A percentile compares a stretch with the other conserved stretches of the same genome.
phyloP scores from a whole-genome alignment of 2,329 filamentous ascomycete species.

The Aspergillus pseudonomiae region DNA sequence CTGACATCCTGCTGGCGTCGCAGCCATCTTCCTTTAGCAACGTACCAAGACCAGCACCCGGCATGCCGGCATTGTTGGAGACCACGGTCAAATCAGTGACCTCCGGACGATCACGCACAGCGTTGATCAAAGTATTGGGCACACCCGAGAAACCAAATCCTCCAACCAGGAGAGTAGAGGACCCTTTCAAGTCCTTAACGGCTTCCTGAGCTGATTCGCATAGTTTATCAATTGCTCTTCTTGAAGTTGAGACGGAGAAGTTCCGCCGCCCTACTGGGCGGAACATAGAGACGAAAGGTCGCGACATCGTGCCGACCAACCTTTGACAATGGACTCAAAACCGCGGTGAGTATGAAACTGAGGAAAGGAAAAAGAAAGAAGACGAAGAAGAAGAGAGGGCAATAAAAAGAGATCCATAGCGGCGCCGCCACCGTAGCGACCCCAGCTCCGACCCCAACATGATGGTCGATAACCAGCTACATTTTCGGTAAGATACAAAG shows the following conservation, averaged over 20 bases:
- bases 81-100: slow-evolving; percentile 70
- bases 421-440: not conserved
- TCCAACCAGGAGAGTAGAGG: slow-evolving; percentile 71
- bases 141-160: slow-evolving; percentile 77
- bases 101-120: slow-evolving; percentile 63
- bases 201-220: slow-evolving; percentile 70
- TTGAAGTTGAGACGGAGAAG: slow-evolving; percentile 67
- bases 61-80: slow-evolving; percentile 79
- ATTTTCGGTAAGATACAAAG: slow-evolving; percentile 27
- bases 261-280: slow-evolving; percentile 50
- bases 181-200: slow-evolving; percentile 71
- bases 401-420: slow-evolving; percentile 14
- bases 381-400: slow-evolving; percentile 15
- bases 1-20: not conserved
- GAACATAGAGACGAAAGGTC: slow-evolving; percentile 33
- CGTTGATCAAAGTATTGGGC: slow-evolving; percentile 56
- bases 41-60: slow-evolving; percentile 70
- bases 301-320: slow-evolving; percentile 29
- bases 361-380: slow-evolving; percentile 9
- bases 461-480: slow-evolving; percentile 13
- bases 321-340: slow-evolving; percentile 15
- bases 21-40: not conserved
- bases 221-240: slow-evolving; percentile 73
- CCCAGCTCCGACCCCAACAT: slow-evolving; percentile 9
- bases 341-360: slow-evolving; percentile 2